Base-by-base conservation (phyloP, 2,329 filamentous ascomycete species). In the Ophiostoma sp. region DNA sequence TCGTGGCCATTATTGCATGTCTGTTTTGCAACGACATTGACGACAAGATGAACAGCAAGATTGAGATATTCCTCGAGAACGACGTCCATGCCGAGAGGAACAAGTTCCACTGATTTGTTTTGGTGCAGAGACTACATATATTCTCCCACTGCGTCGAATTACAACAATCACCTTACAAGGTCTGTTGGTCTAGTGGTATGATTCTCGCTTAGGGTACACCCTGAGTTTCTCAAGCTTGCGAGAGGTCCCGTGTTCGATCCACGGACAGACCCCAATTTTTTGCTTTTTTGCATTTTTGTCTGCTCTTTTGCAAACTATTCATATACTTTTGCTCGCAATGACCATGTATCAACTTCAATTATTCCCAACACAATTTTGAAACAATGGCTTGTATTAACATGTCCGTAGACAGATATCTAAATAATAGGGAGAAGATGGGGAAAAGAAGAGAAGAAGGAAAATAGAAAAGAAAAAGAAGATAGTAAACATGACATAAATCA, bases 131-230 rank as follows among this genome's bases (percentile, higher is more conserved):
- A 23, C 8, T 54, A 15, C 15, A 57, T 57, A 15, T 57, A 57
- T 8, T n/a, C 23, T 31, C n/a, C 23, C 15, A 15, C 1, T 31
- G 69, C 75, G 4, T 1, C 3, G 2, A 4, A 4, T 13, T 5
- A 10, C 52, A 57, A 27, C 52, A 57, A 57, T 3, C 15, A 48
- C 44, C 17, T 6, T 41, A 65, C 20, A 41, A 15, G 65, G 65
- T 41, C 70, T 72, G 72, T 66, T 82, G 76, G 1, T 87, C 84
- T 86, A 86, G 85, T 83, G 85, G 85, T 86, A 87, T 86, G 84
- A 86, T 87, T 86, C 84, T 86, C 84, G 85, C 85, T 86, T 86
- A 87, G 85, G 84, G 85, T 79, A 31, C 67, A 68, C 67, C 67
- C 67, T 68, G 65, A 67, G 65, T 67, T 67, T 13, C 44, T 36